Base-by-base conservation (phyloP, 2,329 filamentous ascomycete genomes). In the Lizonia empirigonia region DNA sequence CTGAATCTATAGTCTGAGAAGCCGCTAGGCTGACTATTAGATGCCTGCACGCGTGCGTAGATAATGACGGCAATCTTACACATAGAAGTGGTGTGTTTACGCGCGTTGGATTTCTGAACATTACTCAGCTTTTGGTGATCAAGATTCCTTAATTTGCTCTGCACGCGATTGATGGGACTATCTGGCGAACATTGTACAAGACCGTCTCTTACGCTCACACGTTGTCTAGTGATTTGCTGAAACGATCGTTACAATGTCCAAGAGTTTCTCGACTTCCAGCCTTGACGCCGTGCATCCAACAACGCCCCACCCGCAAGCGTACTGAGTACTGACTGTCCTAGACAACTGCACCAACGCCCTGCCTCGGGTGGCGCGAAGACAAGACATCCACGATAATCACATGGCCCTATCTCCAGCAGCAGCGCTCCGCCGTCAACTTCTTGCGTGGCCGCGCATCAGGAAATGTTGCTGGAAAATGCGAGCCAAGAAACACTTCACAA, bases 301-400 rank as follows among this genome's bases (percentile, higher is more conserved):
- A 36, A 42, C 37, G 49, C 42, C 41, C 18, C 36, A 40, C n/a
- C 37, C 32, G 42, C 42, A 46, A 32, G 33, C 15, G n/a, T 29
- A 33, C 48, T 22, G 30, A 34, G 26, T 46, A 37, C 36, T 26
- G 36, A 26, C 19, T 41, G 41, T 15, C 12, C 2, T 37, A 16
- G 22, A 20, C 4, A 20, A n/a, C 18, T 35, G 13, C 5, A 42
- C 26, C 10, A 30, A 9, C 15, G 41, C 19, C 18, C 30, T 52
- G 41, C 32, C 42, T 46, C 36, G 42, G 49, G 19, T 46, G 49
- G 49, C 49, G 49, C 10, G 33, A 15, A 1, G 4, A 26, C 15
- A n/a, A 37, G 18, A 26, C 18, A 9, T 39, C 24, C 16, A 24
- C 35, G 15, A 34, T n/a, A 27, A 10, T 23, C 37, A 52, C 48